These are phyloP conservation scores for Cynanchum wilfordii DNA, from an alignment of 257 asterid species.

Conservation along the genomic window DNA sequence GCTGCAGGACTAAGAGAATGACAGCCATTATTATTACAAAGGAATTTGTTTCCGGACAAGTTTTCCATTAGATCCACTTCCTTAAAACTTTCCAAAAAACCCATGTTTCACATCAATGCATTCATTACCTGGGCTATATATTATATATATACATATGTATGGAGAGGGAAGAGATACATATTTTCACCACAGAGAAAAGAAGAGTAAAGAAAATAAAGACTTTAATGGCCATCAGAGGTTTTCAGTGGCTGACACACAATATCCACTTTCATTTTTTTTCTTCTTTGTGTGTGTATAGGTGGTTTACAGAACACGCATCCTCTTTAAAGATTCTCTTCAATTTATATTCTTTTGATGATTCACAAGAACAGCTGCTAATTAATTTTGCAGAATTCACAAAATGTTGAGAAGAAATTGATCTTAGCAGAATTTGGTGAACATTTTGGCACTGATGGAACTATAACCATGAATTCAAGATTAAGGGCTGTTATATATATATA, in stretches of 20 bases:
- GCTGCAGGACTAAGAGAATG: not conserved
- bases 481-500: not conserved
- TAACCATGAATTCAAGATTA: not conserved
- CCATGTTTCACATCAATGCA: not conserved
- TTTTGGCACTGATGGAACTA: not conserved
- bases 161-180: not conserved
- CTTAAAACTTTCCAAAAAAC: not conserved
- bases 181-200: not conserved
- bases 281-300: not conserved
- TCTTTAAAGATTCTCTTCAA: constrained; percentile 17
- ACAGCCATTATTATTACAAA: not conserved
- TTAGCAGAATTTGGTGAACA: not conserved
- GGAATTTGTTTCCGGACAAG: not conserved
- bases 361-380: not conserved
- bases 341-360: not conserved
- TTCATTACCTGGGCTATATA: not conserved
- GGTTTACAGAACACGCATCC: constrained; percentile 10
- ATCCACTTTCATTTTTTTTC: constrained; percentile 30
- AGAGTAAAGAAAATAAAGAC: not conserved
- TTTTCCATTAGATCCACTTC: not conserved
- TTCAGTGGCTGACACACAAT: constrained; percentile 49
- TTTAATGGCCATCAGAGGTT: constrained; percentile 9
- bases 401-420: not conserved
- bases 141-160: too few relatives aligned
- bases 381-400: not conserved